phyloP scores from a whole-genome alignment of 2,329 filamentous ascomycete genomes.

The Ophiognomonia clavigignenti-juglandacearum region DNA sequence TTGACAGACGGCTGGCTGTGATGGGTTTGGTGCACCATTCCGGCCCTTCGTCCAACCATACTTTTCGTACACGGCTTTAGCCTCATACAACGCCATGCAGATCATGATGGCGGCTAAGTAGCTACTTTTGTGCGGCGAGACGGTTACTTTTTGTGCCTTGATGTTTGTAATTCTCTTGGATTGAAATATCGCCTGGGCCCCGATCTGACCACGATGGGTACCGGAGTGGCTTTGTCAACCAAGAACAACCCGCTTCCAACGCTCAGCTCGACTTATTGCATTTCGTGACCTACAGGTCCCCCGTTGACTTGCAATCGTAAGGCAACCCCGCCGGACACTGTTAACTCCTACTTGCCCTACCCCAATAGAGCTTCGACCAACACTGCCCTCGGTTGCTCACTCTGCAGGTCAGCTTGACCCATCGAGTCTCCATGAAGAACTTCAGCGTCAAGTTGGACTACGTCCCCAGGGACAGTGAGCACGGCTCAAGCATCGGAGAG shows the following conservation, averaged over 20 bases:
- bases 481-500: background rate
- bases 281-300: too few relatives aligned
- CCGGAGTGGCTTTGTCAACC: background rate
- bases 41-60: background rate
- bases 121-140: background rate
- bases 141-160: background rate
- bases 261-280: background rate
- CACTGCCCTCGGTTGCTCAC: too few relatives aligned
- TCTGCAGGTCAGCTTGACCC: background rate
- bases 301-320: too few relatives aligned
- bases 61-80: constrained; percentile 6
- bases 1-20: background rate
- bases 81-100: background rate
- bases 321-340: too few relatives aligned
- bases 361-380: too few relatives aligned
- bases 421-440: background rate
- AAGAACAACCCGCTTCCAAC: too few relatives aligned
- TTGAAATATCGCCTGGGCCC: background rate
- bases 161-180: background rate
- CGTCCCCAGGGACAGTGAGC: background rate
- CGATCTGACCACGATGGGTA: background rate
- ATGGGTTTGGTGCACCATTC: background rate
- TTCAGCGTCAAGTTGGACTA: background rate
- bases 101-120: constrained; percentile 1
- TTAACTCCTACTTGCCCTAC: too few relatives aligned